Conservation (phyloP, 495 filamentous ascomycete species). For the Apiosordaria backusii region DNA sequence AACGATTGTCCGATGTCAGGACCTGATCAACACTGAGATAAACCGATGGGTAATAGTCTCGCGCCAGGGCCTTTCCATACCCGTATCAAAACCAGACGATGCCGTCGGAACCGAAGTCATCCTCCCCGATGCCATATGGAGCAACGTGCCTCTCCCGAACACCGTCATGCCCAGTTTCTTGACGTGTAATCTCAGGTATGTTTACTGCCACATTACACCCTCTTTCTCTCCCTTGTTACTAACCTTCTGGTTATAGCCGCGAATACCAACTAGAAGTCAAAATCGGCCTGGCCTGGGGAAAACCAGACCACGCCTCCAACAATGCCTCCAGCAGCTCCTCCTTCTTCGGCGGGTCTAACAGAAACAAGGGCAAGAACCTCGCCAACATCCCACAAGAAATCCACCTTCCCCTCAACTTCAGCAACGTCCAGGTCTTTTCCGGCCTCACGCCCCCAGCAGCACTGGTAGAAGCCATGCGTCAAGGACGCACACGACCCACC, state of each 20-base stretch:
- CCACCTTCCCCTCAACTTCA: conserved; percentile 71
- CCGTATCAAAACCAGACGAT: conserved; percentile 57
- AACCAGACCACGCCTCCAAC: conserved; percentile 16
- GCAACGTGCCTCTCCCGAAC: conserved; percentile 64
- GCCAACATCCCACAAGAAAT: conserved; percentile 59
- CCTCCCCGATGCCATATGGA: conserved; percentile 68
- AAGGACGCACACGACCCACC: conserved; percentile 24
- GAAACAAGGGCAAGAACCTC: conserved; percentile 23
- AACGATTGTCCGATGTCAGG: conserved; percentile 73
- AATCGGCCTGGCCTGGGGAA: conserved; percentile 63
- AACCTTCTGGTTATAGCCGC: conserved; percentile 38
- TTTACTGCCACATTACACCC: background rate
- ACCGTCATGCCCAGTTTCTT: conserved; percentile 80
- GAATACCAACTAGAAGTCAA: conserved; percentile 78
- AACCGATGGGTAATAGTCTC: conserved; percentile 67
- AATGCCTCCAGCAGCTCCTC: background rate
- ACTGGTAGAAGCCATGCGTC: conserved; percentile 65
- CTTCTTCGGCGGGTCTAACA: conserved; percentile 12
- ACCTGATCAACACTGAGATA: conserved; percentile 60
- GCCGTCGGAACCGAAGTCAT: conserved; percentile 60
- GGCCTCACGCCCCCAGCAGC: conserved; percentile 79
- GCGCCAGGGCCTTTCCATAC: conserved; percentile 60
- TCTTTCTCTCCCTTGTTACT: background rate
- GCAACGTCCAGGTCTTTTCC: conserved; percentile 73
- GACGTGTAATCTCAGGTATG: conserved; percentile 74